These are phyloP conservation scores for Sanghuangporus weigelae DNA, from an alignment of 1,284 basidiomycete genomes.

Conservation along the genomic window DNA sequence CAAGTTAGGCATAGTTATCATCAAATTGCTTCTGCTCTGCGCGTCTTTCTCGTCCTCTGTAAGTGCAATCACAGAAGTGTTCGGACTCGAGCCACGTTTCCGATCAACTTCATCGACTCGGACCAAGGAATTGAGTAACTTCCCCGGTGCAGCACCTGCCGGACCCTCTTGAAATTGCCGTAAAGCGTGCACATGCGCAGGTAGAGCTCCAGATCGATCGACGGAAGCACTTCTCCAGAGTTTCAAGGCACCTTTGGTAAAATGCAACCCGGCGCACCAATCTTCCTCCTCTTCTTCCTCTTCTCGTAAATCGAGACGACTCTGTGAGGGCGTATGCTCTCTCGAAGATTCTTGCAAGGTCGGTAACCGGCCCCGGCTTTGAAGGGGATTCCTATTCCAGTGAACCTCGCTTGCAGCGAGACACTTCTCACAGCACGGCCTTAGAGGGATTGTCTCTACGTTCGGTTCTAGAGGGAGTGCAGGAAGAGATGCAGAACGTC, in stretches of 20 bases:
- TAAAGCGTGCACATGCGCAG: neutral
- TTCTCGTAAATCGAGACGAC: conserved; percentile 2
- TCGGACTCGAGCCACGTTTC: neutral
- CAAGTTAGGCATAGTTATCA: neutral
- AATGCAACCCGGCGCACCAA: conserved; percentile 16
- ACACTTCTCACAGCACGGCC: conserved; percentile 14
- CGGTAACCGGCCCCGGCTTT: neutral
- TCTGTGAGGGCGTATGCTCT: conserved; percentile 1
- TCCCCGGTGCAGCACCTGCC: neutral
- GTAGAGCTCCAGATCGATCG: neutral
- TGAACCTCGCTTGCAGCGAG: conserved; percentile 4
- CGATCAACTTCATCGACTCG: conserved; percentile 17
- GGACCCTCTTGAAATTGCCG: neutral
- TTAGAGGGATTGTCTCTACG: conserved; percentile 14
- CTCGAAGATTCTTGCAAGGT: conserved; percentile 10
- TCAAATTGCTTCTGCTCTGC: neutral
- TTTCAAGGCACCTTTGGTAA: conserved; percentile 15
- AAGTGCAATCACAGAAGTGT: neutral
- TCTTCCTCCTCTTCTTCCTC: conserved; percentile 1
- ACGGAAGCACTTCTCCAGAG: conserved; percentile 13
- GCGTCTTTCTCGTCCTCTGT: neutral
- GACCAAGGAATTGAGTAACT: conserved; percentile 8
- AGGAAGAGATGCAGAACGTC: conserved; percentile 9
- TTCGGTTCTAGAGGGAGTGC: neutral
- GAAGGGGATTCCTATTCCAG: neutral